Evolutionary conservation across 495 filamentous ascomycete genomes (phyloP), one percentile per base, ranked within the genome.

Genomic region (Penicillium canescens): DNA sequence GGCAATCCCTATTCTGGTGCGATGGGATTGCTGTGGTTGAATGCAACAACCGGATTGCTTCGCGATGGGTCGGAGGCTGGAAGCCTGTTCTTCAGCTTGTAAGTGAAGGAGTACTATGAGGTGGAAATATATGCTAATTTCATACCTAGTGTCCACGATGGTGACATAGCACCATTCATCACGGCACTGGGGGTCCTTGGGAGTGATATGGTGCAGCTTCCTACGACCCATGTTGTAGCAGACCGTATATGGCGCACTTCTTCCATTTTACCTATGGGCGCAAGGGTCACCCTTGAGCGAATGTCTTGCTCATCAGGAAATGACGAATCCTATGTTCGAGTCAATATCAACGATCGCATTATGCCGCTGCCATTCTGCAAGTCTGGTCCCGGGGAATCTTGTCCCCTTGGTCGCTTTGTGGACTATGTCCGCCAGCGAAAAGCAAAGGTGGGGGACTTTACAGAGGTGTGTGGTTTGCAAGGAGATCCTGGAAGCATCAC

Each of bases 1-100:
- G 83, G 83, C 9, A 85, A 80, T 43, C 69, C 68, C 33, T 85
- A 79, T 53, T 78, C 75, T n/a, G 72, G 68, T 12, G 70, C 73
- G 1, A 84, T 86, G 79, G 83, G 83, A 8, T 84, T 76, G 78
- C 66, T 86, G 13, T 86, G 82, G 82, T 53, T 86, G 51, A 83
- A 86, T 66, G 80, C 83, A 12, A 85, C 82, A 2, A 65, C 74
- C 12, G 65, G 71, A 44, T 63, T 86, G 33, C 63, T 86, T 45
- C 54, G 57, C 9, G 52, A 72, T 34, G 82, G 82, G 1, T 76
- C 78, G 3, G 52, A 61, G 31, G 74, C 66, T 40, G 82, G 82
- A 2, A 67, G 70, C 8, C 52, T 83, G 21, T 86, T 80, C 57
- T 78, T 84, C 47, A 84, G 77, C 59, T 86, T 86, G 80, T 82